Percentiles rank a stretch among this genome's conserved stretches.
Evolutionary conservation across 2,329 filamentous ascomycete genomes (phyloP).

Genomic region (Chaetomium sp.): DNA sequence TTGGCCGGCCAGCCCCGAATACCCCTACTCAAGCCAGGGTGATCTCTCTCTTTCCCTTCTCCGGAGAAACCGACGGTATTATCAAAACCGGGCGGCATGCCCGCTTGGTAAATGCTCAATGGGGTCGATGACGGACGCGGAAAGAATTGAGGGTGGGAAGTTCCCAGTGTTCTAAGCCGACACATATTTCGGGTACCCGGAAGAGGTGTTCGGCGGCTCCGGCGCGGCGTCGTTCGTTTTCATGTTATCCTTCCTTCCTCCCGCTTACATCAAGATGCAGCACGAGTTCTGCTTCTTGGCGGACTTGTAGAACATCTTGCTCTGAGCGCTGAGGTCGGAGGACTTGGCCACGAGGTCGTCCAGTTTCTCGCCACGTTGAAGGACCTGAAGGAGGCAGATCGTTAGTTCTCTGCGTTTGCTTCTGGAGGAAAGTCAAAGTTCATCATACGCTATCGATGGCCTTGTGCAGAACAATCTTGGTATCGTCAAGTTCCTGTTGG

Average conservation of each 20-base stretch:
- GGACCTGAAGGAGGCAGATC: constrained; percentile 24
- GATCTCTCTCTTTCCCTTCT: too few species aligned
- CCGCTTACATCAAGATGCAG: constrained; percentile 60
- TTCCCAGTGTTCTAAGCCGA: too few species aligned
- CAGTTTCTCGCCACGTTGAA: constrained; percentile 94
- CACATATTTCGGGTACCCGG: too few species aligned
- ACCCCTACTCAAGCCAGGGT: too few species aligned
- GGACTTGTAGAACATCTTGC: constrained; percentile 95
- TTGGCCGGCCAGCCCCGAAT: too few species aligned
- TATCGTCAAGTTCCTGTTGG: constrained; percentile 93
- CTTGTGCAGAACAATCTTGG: constrained; percentile 95
- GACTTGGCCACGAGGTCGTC: constrained; percentile 91
- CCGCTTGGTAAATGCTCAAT: too few species aligned
- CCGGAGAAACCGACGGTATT: too few species aligned
- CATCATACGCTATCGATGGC: constrained; percentile 71
- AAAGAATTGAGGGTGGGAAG: too few species aligned
- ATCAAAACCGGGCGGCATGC: too few species aligned
- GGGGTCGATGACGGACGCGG: too few species aligned
- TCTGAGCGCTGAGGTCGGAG: constrained; percentile 80
- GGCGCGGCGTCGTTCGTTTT: too few species aligned
- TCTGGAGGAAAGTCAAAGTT: not conserved
- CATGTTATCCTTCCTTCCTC: not conserved
- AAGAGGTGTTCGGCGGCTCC: too few species aligned
- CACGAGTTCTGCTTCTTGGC: constrained; percentile 78
- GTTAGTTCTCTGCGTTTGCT: constrained; percentile 3